Evolutionary conservation across 768 basidiomycete species (phyloP).

Genomic region (Phaeotremella fagi): DNA sequence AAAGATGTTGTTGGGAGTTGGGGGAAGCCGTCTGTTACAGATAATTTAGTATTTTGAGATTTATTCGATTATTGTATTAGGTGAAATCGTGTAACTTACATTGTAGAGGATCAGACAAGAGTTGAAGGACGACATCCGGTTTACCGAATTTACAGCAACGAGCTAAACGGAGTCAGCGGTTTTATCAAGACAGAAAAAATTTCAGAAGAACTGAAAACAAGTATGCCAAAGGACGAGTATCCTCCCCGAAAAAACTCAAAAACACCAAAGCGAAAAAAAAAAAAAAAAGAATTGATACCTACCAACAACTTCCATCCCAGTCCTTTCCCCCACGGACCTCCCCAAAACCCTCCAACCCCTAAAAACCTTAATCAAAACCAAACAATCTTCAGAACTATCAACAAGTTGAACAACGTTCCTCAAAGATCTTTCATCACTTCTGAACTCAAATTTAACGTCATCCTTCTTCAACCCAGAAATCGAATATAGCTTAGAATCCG

Average conservation of each 20-base stretch:
- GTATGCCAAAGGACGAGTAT: too few relatives aligned
- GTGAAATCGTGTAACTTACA: constrained; percentile 4
- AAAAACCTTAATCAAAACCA: constrained; percentile 10
- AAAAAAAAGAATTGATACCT: constrained; percentile 3
- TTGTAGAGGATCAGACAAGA: constrained; percentile 8
- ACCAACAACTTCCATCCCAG: constrained; percentile 19
- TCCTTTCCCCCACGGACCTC: constrained; percentile 5
- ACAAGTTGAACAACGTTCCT: constrained; percentile 16
- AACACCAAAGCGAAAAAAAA: too few relatives aligned
- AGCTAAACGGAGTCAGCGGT: constrained; percentile 7
- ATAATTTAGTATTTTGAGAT: background rate
- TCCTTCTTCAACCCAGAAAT: background rate
- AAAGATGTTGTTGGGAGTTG: constrained; percentile 8
- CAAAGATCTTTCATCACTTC: constrained; percentile 3
- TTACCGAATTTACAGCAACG: constrained; percentile 12
- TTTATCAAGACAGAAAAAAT: background rate
- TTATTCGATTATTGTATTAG: background rate
- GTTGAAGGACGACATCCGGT: constrained; percentile 10
- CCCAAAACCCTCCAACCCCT: constrained; percentile 9
- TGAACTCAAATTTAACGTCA: background rate
- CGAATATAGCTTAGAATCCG: background rate
- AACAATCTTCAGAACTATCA: constrained; percentile 5
- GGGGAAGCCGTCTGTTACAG: constrained; percentile 11
- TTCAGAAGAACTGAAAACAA: too few relatives aligned
- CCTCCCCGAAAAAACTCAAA: too few relatives aligned